phyloP scores from a whole-genome alignment of 805 yeast genomes.

The Ogataea thermomethanolica region DNA sequence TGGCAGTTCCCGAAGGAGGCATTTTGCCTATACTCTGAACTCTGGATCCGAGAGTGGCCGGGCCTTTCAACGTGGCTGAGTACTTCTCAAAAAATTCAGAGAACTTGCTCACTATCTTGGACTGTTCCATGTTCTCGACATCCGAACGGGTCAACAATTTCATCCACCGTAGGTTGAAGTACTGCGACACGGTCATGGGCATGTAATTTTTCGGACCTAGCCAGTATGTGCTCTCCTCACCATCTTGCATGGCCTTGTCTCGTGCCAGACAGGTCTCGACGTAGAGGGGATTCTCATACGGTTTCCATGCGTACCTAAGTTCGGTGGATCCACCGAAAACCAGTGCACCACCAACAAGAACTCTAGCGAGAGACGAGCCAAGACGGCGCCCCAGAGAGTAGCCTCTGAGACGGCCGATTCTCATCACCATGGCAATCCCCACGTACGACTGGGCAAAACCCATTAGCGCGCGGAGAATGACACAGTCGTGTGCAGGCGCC shows the following conservation, averaged over 20 bases:
- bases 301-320: conserved; percentile 12
- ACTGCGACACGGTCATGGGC: conserved; percentile 40
- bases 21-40: conserved; percentile 10
- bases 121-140: conserved; percentile 18
- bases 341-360: conserved; percentile 10
- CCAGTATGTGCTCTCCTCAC: conserved; percentile 44
- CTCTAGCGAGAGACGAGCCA: conserved; percentile 2
- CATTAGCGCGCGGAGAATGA: conserved; percentile 23
- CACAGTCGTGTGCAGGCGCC: conserved; percentile 35
- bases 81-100: not conserved
- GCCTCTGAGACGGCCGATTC: conserved; percentile 3
- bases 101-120: conserved; percentile 11
- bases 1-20: conserved; percentile 7
- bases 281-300: conserved; percentile 25
- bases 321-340: conserved; percentile 24
- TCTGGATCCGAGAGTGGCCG: conserved; percentile 11
- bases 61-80: not conserved
- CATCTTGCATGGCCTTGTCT: conserved; percentile 32
- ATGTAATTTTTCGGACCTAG: conserved; percentile 45
- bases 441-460: conserved; percentile 26
- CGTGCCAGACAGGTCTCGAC: conserved; percentile 28
- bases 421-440: conserved; percentile 18
- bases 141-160: conserved; percentile 18
- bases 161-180: conserved; percentile 25
- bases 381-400: not conserved